Base-by-base conservation (phyloP, 306 rosid genomes). In the Vigna hirtella region DNA sequence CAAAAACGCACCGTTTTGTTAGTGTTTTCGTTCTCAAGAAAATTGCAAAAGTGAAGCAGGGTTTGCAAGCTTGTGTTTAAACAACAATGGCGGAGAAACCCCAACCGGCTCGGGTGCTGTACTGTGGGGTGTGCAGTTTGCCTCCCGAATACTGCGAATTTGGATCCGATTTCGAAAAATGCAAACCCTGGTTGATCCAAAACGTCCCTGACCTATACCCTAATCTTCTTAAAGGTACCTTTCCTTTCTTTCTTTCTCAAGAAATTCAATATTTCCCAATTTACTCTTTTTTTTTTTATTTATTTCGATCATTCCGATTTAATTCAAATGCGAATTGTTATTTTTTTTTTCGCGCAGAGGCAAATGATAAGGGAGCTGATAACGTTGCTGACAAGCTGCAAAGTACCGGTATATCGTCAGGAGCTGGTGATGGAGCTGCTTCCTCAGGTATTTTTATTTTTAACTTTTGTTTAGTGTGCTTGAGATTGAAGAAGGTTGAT, bases 151-250 rank as follows among this genome's bases (percentile, higher is more conserved):
- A 88, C 86, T 96, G 99, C 59, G 99, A 96, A 83, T 93, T 91
- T 85, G 98, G 99, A 76, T 86, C 98, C 79, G 97, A 96, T 93
- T 91, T 96, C 80, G 97, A 86, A 38, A 91, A 90, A 87, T 96
- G 99, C 90, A 96, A 93, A 83, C 99, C 99, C 83, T 96, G 99
- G 99, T 88, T 96, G 90, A 85, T 96, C 88, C 93, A 87, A 62
- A 91, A 96, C 77, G 98, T 87, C 43, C 96, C 98, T 3, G 86
- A 90, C 79, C 65, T 91, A 13, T 96, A 91, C 76, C 99, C 98
- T 11, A 88, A 93, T 90, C 97, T 96, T 73, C 70, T 90, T 45
- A 86, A 86, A 86, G 98, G 99, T 93, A 20, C 30, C 10, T 34
- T 12, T 66, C 62, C 14, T 7, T 49, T 12, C 55, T 15, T 51